Evolutionary conservation across 2,329 filamentous ascomycete species (phyloP).

Genomic region (Talaromyces sp.): DNA sequence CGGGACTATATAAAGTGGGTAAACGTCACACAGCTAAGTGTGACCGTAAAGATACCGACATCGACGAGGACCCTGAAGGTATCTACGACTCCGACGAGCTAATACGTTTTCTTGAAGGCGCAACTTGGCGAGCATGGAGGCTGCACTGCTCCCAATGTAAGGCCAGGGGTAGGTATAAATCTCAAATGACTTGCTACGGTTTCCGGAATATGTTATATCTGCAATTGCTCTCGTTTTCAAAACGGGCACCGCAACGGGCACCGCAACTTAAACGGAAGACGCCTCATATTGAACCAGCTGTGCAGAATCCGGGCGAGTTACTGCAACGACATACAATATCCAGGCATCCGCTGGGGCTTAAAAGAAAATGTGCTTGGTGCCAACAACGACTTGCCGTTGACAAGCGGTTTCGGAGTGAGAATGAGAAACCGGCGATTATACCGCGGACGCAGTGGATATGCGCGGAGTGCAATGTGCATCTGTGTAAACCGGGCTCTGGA

Average conservation of each 20-base stretch:
- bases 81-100: background rate
- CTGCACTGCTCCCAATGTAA: background rate
- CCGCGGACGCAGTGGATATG: background rate
- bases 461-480: background rate
- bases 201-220: background rate
- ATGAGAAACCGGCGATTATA: background rate
- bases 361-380: background rate
- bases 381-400: background rate
- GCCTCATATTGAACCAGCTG: background rate
- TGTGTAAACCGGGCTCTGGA: background rate
- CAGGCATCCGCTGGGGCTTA: background rate
- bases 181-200: background rate
- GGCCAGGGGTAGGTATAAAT: background rate
- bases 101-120: background rate
- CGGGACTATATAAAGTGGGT: background rate
- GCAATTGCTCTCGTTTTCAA: background rate
- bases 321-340: background rate
- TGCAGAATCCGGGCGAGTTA: background rate
- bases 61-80: background rate
- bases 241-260: too few species aligned
- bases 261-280: background rate
- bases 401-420: background rate
- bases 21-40: background rate
- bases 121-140: background rate
- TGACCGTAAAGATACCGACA: background rate